Conservation (phyloP, 495 filamentous ascomycete genomes). For the Lichenothelia convexa region DNA sequence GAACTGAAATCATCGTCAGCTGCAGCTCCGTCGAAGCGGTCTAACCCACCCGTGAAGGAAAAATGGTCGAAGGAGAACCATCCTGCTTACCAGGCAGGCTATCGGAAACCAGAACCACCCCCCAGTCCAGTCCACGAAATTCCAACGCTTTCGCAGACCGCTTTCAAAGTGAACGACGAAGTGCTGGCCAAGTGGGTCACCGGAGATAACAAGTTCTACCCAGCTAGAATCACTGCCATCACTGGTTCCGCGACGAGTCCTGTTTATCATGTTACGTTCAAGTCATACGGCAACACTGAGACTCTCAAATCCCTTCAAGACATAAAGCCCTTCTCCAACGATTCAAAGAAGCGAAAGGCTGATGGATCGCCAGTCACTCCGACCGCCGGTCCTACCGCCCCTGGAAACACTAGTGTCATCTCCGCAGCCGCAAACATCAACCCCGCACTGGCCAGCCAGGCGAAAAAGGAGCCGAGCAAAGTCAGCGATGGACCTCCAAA, state of each 20-base stretch:
- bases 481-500: conserved; percentile 46
- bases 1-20: conserved; percentile 50
- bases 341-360: conserved; percentile 77
- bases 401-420: conserved; percentile 45
- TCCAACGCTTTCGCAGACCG: conserved; percentile 6
- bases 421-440: conserved; percentile 78
- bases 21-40: conserved; percentile 23
- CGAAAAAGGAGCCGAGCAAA: conserved; percentile 45
- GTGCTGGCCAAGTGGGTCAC: conserved; percentile 81
- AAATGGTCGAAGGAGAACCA: conserved; percentile 62
- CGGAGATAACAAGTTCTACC: conserved; percentile 80
- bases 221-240: conserved; percentile 79
- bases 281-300: conserved; percentile 72
- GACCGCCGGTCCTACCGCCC: background rate
- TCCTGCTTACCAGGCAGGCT: conserved; percentile 42
- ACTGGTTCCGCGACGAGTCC: conserved; percentile 77
- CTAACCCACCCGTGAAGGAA: conserved; percentile 31
- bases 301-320: conserved; percentile 60
- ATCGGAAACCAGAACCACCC: conserved; percentile 22
- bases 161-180: conserved; percentile 73
- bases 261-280: conserved; percentile 87
- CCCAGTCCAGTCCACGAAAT: background rate
- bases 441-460: conserved; percentile 53
- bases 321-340: conserved; percentile 54
- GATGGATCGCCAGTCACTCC: conserved; percentile 47